Percentiles rank a stretch among this genome's conserved stretches.
These are phyloP conservation scores for Debaryomyces singareniensis DNA, from an alignment of 1,139 yeast species.

Conservation along the genomic window DNA sequence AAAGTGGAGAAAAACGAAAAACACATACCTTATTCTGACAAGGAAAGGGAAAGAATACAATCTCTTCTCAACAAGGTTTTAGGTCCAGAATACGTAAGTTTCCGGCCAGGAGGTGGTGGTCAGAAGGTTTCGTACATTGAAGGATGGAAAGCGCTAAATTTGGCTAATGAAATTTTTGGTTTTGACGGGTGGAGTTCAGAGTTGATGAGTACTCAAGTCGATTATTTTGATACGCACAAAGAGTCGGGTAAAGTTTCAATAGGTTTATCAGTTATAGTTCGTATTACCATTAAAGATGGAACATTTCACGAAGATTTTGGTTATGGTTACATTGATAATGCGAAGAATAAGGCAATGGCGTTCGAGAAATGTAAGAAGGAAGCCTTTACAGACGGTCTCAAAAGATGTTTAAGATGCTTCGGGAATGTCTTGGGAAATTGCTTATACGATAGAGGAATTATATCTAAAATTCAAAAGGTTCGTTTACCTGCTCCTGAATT, in stretches of 20 bases:
- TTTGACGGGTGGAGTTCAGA: constrained; percentile 80
- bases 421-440: constrained; percentile 81
- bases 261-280: constrained; percentile 65
- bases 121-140: constrained; percentile 64
- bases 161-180: constrained; percentile 78
- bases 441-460: constrained; percentile 62
- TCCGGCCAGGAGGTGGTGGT: constrained; percentile 74
- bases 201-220: constrained; percentile 58
- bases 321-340: constrained; percentile 72
- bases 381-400: constrained; percentile 75
- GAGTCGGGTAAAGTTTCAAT: constrained; percentile 48
- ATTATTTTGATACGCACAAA: constrained; percentile 58
- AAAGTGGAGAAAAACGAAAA: too few species aligned
- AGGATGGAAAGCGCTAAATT: constrained; percentile 74
- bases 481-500: constrained; percentile 49
- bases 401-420: constrained; percentile 69
- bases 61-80: constrained; percentile 50
- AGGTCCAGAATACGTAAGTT: constrained; percentile 88
- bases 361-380: constrained; percentile 79
- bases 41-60: constrained; percentile 36
- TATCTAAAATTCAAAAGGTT: constrained; percentile 50
- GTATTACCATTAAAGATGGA: constrained; percentile 70
- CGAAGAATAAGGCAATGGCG: constrained; percentile 63
- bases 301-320: constrained; percentile 79
- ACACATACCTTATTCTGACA: constrained; percentile 25